Base-by-base conservation (phyloP, 768 basidiomycete species). In the Mycena kentingensis region DNA sequence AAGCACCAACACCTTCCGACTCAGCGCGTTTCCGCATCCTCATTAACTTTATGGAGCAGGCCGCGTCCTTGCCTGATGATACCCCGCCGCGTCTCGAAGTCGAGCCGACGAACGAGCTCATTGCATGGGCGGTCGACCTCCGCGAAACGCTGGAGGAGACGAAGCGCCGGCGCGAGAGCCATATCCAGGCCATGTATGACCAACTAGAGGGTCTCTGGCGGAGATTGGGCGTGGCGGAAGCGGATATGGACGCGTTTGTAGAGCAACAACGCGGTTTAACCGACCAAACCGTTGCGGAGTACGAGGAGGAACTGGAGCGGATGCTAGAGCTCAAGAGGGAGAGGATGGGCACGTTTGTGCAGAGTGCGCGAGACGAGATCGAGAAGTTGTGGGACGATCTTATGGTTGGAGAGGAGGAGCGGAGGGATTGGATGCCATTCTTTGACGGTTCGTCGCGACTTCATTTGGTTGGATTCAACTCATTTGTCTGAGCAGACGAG, bases 121-220 rank as follows among this genome's bases (percentile, higher is more conserved):
- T 95, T 25, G 62, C 74, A 7, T 93, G 93, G 84, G 85, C 89
- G 0, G 75, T 80, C 26, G 70, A 72, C 16, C 72, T 84, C 51
- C 78, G 77, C 45, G 52, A 72, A 4, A 77, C 83, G 45, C 78
- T 97, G 49, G 84, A 86, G 52, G 85, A 88, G 13, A 75, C 84
- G 45, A 93, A 93, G 69, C 77, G 79, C 31, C 73, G 79, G 26
- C 79, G 94, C 12, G 93, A 96, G 63, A 72, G 81, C 1, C 84
- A 87, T 58, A 98, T 99, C 26, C 96, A 99, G 67, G 80, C 85
- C 0, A 87, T 98, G 77, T 99, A 94, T 64, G 93, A 98, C 67
- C 85, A 93, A 57, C 79, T 99, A 1, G 95, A 96, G 66, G 84
- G 84, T 0, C 78, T 98, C 3, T 99, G 96, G 96, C 79, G 79